Base-by-base conservation (phyloP, 2,329 filamentous ascomycete genomes). In the Ophiostoma quercus region DNA sequence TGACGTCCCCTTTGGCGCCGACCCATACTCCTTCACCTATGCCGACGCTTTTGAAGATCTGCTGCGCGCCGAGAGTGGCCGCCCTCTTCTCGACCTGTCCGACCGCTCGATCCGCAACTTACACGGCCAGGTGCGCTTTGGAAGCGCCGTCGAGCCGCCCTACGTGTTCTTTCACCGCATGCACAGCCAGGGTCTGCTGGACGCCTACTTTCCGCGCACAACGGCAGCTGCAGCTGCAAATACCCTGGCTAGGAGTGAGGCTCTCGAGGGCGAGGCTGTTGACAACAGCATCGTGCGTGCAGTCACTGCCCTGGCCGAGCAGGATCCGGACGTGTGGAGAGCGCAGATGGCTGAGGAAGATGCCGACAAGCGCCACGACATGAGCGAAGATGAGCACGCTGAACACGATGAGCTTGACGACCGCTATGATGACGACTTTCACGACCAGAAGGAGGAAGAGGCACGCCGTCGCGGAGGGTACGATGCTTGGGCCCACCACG, bases 41-140 rank as follows among this genome's bases (percentile, higher is more conserved):
- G 79, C 82, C 41, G 84, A 87, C 73, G 85, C 85, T 66, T 87
- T 87, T 72, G 85, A 87, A 74, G 85, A 87, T 72, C 80, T 88
- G 19, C 78, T 87, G 14, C 77, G 78, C n/a, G 80, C 81, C 22
- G 80, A 79, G n/a, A 79, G 80, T 16, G 81, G 80, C 3, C 77
- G 78, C 7, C 75, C 77, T 2, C 76, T 86, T 25, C 78, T 79
- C 4, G 78, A 82, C 25, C 80, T 84, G 29, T 72, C 73, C 14
- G 75, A 74, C 1, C 77, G 77, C 63, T 75, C 82, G 79, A 69
- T 79, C 80, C 11, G 71, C 71, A 11, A 73, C 69, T 54, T 71
- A 7, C 71, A 66, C 67, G 69, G 70, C 66, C 73, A 71, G 68
- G 68, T 74, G 70, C 72, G 71, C 69, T 68, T 71, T 71, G 72